phyloP scores from a whole-genome alignment of 1,139 yeast species.

The Saccharomycopsis crataegensis region DNA sequence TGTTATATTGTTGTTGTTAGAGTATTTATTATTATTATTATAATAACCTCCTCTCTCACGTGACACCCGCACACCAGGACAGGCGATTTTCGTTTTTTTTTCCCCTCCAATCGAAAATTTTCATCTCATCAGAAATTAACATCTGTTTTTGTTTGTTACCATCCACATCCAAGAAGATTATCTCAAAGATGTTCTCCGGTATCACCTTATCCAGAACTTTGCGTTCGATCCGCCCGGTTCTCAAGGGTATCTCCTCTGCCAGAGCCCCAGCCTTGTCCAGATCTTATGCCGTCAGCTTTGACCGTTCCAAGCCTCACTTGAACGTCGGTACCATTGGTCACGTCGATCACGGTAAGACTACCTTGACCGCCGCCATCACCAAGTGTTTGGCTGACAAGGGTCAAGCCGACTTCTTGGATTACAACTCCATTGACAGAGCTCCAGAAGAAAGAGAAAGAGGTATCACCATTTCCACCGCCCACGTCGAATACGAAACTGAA shows the following conservation, averaged over 20 bases:
- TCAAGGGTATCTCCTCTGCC: background rate
- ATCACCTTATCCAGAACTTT: background rate
- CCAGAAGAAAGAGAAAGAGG: conserved; percentile 99
- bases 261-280: conserved; percentile 1
- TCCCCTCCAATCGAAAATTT: too few relatives aligned
- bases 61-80: too few relatives aligned
- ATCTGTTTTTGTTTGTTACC: too few relatives aligned
- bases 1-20: too few relatives aligned
- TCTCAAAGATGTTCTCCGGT: background rate
- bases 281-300: conserved; percentile 55
- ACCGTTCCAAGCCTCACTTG: conserved; percentile 92
- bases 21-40: too few relatives aligned
- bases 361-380: conserved; percentile 97
- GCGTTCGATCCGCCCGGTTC: background rate
- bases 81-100: too few relatives aligned
- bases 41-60: too few relatives aligned
- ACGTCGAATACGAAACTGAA: conserved; percentile 89
- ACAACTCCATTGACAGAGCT: conserved; percentile 91
- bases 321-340: conserved; percentile 95
- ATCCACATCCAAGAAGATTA: too few relatives aligned
- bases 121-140: too few relatives aligned
- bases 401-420: conserved; percentile 91
- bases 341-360: conserved; percentile 98
- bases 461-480: conserved; percentile 96
- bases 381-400: conserved; percentile 84